phyloP scores from a whole-genome alignment of 495 filamentous ascomycete species.

The Annulohypoxylon stygium region DNA sequence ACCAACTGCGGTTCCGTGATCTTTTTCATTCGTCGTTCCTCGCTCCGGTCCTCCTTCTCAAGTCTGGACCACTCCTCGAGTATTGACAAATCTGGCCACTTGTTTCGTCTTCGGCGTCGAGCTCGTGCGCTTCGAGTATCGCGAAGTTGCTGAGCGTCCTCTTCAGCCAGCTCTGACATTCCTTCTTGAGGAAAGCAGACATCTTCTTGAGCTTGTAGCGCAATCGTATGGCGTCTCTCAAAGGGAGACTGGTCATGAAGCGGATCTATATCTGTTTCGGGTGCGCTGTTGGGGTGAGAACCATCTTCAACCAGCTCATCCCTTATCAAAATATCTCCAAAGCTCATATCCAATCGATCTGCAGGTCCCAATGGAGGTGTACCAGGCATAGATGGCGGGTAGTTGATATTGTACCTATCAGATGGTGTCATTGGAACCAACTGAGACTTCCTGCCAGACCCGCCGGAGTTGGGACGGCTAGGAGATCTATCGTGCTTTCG shows the following conservation, averaged over 20 bases:
- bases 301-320: conserved; percentile 63
- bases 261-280: conserved; percentile 52
- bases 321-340: conserved; percentile 82
- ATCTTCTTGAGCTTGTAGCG: conserved; percentile 78
- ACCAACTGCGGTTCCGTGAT: conserved; percentile 94
- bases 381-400: conserved; percentile 92
- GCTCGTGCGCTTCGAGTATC: conserved; percentile 51
- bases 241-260: conserved; percentile 51
- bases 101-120: conserved; percentile 66
- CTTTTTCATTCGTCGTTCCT: conserved; percentile 88
- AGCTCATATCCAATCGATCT: conserved; percentile 69
- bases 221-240: conserved; percentile 63
- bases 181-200: conserved; percentile 91
- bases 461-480: conserved; percentile 59
- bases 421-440: conserved; percentile 52
- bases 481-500: conserved; percentile 44
- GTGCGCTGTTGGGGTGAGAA: conserved; percentile 62
- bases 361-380: conserved; percentile 72
- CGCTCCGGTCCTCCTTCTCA: conserved; percentile 90
- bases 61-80: conserved; percentile 91
- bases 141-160: conserved; percentile 65
- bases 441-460: conserved; percentile 53
- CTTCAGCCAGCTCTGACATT: conserved; percentile 82
- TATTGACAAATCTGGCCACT: conserved; percentile 73
- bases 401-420: conserved; percentile 85